Evolutionary conservation across 768 basidiomycete species (phyloP).

Genomic region (Tubosaeta sp.): DNA sequence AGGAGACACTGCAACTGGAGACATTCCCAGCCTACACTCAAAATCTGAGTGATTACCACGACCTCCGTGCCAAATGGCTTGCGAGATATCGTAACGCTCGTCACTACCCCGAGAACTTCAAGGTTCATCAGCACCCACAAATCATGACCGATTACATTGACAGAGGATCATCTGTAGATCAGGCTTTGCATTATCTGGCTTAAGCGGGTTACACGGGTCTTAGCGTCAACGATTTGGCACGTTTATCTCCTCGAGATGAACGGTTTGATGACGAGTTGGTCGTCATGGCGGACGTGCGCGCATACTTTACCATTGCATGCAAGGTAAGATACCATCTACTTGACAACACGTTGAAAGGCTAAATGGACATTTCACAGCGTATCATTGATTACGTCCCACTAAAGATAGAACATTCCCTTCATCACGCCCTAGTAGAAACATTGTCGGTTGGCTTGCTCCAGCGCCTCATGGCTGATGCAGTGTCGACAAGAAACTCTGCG

Average conservation of each 20-base stretch:
- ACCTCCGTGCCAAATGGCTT: slow-evolving; percentile 25
- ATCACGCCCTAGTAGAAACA: slow-evolving; percentile 26
- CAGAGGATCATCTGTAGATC: neutral
- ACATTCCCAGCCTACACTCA: slow-evolving; percentile 36
- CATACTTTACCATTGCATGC: slow-evolving; percentile 53
- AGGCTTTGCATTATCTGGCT: slow-evolving; percentile 27
- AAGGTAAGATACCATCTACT: slow-evolving; percentile 34
- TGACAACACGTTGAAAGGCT: neutral
- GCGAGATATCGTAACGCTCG: slow-evolving; percentile 19
- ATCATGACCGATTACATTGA: no score
- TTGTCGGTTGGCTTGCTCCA: slow-evolving; percentile 36
- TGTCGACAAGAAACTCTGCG: slow-evolving; percentile 8
- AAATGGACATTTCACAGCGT: slow-evolving; percentile 29
- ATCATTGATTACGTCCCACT: slow-evolving; percentile 52
- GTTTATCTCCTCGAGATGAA: slow-evolving; percentile 22
- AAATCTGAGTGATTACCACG: slow-evolving; percentile 22
- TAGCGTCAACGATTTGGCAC: slow-evolving; percentile 21
- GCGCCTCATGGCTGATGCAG: slow-evolving; percentile 24
- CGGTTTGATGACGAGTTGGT: slow-evolving; percentile 40
- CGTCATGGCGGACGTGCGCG: slow-evolving; percentile 53
- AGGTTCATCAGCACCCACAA: neutral
- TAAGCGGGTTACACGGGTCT: slow-evolving; percentile 27
- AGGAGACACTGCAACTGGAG: slow-evolving; percentile 38
- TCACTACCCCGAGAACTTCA: neutral
- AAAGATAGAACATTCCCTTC: slow-evolving; percentile 33